phyloP scores from a whole-genome alignment of 73 alveolate species.

The Diophrys appendiculata region DNA sequence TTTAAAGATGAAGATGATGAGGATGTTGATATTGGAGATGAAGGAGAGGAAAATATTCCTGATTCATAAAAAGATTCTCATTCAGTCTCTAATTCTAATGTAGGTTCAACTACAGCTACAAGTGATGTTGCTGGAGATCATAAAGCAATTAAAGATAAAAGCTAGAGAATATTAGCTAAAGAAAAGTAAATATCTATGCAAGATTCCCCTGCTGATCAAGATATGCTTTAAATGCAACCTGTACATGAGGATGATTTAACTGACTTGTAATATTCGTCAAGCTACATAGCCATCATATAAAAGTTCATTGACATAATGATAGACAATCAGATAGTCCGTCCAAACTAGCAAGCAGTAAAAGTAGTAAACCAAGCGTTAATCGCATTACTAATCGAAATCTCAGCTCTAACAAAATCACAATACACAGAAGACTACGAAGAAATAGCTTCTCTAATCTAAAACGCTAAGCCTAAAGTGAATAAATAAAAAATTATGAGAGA shows the following conservation, averaged over 20 bases:
- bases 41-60: neutral
- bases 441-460: neutral
- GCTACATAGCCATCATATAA: neutral
- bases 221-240: neutral
- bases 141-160: too few species aligned
- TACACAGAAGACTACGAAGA: constrained; percentile 9
- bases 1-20: neutral
- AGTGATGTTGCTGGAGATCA: too few species aligned
- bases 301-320: neutral
- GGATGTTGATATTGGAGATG: neutral
- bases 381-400: neutral
- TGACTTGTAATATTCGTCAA: neutral
- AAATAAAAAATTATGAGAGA: neutral
- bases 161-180: too few species aligned
- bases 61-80: neutral
- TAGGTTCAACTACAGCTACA: too few species aligned
- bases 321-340: neutral
- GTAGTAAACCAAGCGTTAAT: neutral
- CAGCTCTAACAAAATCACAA: neutral
- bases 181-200: too few species aligned
- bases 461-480: neutral
- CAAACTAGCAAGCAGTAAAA: neutral
- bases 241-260: neutral
- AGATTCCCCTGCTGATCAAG: too few species aligned
- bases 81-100: too few species aligned